phyloP scores from a whole-genome alignment of 192 early-diverging fungal genomes.

The Backusella tarrabulga region DNA sequence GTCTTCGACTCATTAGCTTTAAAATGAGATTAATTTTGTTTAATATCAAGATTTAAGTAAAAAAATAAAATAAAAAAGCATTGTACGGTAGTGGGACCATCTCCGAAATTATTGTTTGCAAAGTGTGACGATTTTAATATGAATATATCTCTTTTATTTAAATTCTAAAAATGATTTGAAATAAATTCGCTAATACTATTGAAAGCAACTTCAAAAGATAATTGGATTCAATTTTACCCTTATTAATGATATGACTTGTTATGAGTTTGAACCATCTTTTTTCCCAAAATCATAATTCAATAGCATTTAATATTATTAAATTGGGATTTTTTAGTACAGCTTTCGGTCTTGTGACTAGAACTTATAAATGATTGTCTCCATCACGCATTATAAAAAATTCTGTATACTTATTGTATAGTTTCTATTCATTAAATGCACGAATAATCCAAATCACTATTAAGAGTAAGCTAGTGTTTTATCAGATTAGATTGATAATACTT shows the following conservation, averaged over 20 bases:
- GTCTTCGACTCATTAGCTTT: background rate
- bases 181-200: background rate
- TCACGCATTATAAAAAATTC: background rate
- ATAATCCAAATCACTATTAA: background rate
- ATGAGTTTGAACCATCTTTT: background rate
- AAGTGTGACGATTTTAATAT: background rate
- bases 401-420: background rate
- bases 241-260: background rate
- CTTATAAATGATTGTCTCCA: background rate
- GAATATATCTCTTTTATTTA: too few species aligned
- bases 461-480: background rate
- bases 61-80: background rate
- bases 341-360: background rate
- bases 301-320: too few species aligned
- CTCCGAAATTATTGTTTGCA: background rate
- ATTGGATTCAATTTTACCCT: background rate
- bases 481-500: background rate
- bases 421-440: background rate
- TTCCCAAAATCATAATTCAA: too few species aligned
- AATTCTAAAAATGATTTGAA: too few species aligned
- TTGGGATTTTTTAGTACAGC: background rate
- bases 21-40: background rate
- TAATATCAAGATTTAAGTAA: background rate
- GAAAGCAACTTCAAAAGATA: background rate
- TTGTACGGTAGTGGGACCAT: background rate